A percentile compares a stretch with the other conserved stretches of the same genome.
Evolutionary conservation across 495 filamentous ascomycete species (phyloP).

Genomic region (Copromyces sp.): DNA sequence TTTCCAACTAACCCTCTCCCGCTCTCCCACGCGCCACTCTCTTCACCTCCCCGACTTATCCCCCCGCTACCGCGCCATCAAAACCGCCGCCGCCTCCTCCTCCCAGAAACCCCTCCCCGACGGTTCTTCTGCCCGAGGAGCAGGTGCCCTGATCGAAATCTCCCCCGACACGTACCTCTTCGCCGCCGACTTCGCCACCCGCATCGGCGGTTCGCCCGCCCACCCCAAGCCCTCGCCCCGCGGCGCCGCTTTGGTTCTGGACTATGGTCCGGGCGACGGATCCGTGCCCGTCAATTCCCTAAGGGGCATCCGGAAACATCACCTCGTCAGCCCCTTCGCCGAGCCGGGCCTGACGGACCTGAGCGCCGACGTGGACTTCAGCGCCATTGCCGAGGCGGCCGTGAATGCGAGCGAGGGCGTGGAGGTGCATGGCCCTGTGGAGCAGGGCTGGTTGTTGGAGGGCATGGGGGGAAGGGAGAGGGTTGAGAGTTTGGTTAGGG

Average conservation of each 20-base stretch:
- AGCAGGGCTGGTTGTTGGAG: slow-evolving; percentile 70
- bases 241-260: slow-evolving; percentile 83
- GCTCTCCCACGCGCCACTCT: slow-evolving; percentile 65
- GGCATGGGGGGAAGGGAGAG: slow-evolving; percentile 74
- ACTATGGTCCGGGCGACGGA: slow-evolving; percentile 69
- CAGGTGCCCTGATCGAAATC: slow-evolving; percentile 69
- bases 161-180: slow-evolving; percentile 76
- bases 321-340: slow-evolving; percentile 62
- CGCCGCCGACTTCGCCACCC: slow-evolving; percentile 65
- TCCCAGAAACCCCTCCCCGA: background rate
- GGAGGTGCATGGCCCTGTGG: slow-evolving; percentile 87
- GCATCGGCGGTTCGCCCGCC: slow-evolving; percentile 60
- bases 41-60: slow-evolving; percentile 79
- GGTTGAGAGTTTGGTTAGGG: slow-evolving; percentile 53
- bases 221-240: slow-evolving; percentile 51
- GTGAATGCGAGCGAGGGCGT: slow-evolving; percentile 61
- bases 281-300: slow-evolving; percentile 79
- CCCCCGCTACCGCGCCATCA: slow-evolving; percentile 65
- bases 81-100: slow-evolving; percentile 37
- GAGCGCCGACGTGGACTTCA: slow-evolving; percentile 86
- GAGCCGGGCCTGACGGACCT: slow-evolving; percentile 75
- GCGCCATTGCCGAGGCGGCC: slow-evolving; percentile 71
- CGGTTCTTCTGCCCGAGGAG: slow-evolving; percentile 13
- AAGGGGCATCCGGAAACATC: slow-evolving; percentile 72
- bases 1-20: slow-evolving; percentile 73